Base-by-base conservation (phyloP, 768 basidiomycete species). In the Dioszegia hungarica region DNA sequence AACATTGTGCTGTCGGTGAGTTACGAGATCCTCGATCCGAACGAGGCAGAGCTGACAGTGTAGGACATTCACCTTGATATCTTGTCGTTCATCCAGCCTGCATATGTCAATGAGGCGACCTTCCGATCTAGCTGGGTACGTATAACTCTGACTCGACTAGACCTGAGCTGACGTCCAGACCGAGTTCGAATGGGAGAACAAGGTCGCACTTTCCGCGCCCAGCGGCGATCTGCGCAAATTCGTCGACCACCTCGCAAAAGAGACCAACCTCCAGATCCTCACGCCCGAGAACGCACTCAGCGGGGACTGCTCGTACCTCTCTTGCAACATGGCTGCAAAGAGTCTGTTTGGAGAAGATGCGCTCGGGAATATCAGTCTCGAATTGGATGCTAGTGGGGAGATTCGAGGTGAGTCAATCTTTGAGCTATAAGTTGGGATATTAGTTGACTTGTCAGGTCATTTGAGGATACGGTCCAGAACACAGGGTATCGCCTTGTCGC, bases 121-220 rank as follows among this genome's bases (percentile, higher is more conserved):
- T 51, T 51, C 49, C 34, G 49, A 28, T 51, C 49, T 15, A 56
- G 33, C 37, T 47, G 44, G 56, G 51, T 57, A 28, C 53, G 57
- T 56, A 2, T 45, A n/a, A 3, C 4, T 57, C 34, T 41, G 22
- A 41, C 44, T 19, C 40, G 31, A 10, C 34, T 54, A 25, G 10
- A 11, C 4, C 46, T 47, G 46, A 47, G 25, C 25, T 94, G 29
- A 89, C 84, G 75, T 94, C 91, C 95, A 94, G 94, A 99, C 93
- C 25, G 95, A 98, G 77, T 99, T 99, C 69, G 94, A 99, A 76
- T 99, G 94, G 94, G 94, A 99, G 82, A 99, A 99, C 79, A 84
- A 93, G 67, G 94, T 98, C 54, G 97, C 97, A 5, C 62, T 71
- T 89, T 97, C 53, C 86, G 85, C 63, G 88, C 86, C 43, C 77